Conservation (phyloP, 108 stramenopile genomes). For the Fragilaria crotonensis region DNA sequence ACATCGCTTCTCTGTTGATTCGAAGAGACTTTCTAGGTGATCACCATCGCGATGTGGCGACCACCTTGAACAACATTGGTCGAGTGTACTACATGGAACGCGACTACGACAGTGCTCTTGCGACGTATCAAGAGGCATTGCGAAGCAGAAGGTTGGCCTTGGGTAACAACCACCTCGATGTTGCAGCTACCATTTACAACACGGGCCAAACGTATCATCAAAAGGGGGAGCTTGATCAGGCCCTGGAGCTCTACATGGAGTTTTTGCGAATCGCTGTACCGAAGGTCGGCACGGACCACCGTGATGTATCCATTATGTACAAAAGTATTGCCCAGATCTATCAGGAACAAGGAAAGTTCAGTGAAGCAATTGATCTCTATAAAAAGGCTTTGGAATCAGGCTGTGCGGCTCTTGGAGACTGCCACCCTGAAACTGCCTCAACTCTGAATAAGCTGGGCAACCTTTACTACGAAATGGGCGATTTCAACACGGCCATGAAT, state of each 20-base stretch:
- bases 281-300: constrained; percentile 38
- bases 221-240: constrained; percentile 38
- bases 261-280: constrained; percentile 43
- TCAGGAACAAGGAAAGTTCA: constrained; percentile 42
- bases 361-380: constrained; percentile 38
- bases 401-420: constrained; percentile 33
- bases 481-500: constrained; percentile 41
- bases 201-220: constrained; percentile 57
- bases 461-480: constrained; percentile 46
- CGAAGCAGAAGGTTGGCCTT: constrained; percentile 26
- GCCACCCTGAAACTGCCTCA: constrained; percentile 53
- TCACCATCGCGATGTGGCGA: constrained; percentile 30
- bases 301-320: constrained; percentile 48
- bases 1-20: constrained; percentile 22
- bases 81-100: constrained; percentile 49
- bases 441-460: constrained; percentile 65
- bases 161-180: constrained; percentile 44
- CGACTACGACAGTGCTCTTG: constrained; percentile 36
- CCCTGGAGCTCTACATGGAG: constrained; percentile 44
- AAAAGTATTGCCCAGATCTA: constrained; percentile 62
- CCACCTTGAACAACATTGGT: constrained; percentile 58
- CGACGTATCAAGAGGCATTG: constrained; percentile 35
- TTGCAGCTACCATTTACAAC: too few species aligned
- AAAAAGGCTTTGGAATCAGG: constrained; percentile 23
- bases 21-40: constrained; percentile 14